Evolutionary conservation across 1,284 basidiomycete genomes (phyloP).

Genomic region (Cryptococcus hybrid): DNA sequence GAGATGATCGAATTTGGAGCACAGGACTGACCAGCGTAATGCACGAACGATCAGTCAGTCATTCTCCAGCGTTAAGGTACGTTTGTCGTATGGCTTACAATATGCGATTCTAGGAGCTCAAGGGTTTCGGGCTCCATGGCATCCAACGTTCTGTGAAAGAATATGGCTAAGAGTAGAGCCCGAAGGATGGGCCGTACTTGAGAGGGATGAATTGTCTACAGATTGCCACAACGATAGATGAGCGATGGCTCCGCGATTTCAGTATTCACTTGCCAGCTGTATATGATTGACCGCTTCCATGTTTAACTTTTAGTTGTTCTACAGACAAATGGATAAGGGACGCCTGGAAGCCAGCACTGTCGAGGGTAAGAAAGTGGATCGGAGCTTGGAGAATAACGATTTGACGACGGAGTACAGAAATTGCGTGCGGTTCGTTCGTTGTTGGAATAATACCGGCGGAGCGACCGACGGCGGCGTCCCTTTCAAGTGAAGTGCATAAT

Average conservation of each 20-base stretch:
- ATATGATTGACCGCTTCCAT: conserved; percentile 18
- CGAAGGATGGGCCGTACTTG: conserved; percentile 30
- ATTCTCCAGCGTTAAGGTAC: no score
- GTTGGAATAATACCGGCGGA: no score
- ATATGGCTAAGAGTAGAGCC: conserved; percentile 37
- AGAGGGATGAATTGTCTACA: conserved; percentile 30
- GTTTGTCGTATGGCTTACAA: no score
- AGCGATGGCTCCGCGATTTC: background rate
- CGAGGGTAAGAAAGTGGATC: no score
- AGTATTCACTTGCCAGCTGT: conserved; percentile 9
- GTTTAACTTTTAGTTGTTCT: background rate
- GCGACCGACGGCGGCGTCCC: no score
- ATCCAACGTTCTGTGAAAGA: conserved; percentile 43
- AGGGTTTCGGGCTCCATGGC: conserved; percentile 36
- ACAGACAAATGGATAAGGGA: no score
- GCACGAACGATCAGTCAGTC: no score
- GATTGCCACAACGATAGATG: background rate
- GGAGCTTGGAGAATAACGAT: no score
- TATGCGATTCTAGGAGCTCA: conserved; percentile 39
- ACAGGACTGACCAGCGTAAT: conserved; percentile 7
- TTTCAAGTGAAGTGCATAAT: no score
- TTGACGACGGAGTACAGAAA: no score
- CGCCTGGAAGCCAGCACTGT: no score
- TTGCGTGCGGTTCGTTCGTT: no score
- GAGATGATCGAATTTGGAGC: conserved; percentile 22